phyloP scores from a whole-genome alignment of 768 basidiomycete species.

The Neoboletus subvelutipes region DNA sequence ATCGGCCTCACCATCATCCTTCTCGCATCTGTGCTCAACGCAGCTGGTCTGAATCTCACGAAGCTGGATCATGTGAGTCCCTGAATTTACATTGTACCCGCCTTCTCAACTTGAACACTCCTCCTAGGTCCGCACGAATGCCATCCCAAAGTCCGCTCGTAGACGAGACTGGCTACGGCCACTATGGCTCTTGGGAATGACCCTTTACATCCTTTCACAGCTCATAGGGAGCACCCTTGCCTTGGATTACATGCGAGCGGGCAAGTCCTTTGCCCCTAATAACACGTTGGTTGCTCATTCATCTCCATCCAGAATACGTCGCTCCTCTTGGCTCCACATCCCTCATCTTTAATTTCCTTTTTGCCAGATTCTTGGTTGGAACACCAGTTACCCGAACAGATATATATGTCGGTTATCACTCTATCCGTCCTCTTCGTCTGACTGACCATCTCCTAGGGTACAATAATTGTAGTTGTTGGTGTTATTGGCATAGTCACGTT shows the following conservation, averaged over 20 bases:
- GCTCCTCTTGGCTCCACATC: slow-evolving; percentile 93
- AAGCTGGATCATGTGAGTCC: slow-evolving; percentile 84
- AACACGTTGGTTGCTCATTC: slow-evolving; percentile 5
- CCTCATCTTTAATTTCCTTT: slow-evolving; percentile 94
- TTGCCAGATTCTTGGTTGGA: slow-evolving; percentile 85
- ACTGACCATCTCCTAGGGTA: slow-evolving; percentile 52
- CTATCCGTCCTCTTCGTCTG: neutral
- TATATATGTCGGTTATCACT: slow-evolving; percentile 59
- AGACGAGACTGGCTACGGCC: slow-evolving; percentile 79
- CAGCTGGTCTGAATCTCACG: slow-evolving; percentile 91
- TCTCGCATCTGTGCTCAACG: slow-evolving; percentile 81
- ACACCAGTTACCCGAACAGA: slow-evolving; percentile 83
- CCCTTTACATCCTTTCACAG: slow-evolving; percentile 90
- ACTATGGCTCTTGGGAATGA: slow-evolving; percentile 88
- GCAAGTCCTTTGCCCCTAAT: slow-evolving; percentile 34
- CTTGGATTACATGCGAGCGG: slow-evolving; percentile 85
- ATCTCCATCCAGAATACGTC: slow-evolving; percentile 71
- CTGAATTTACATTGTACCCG: neutral
- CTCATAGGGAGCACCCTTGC: slow-evolving; percentile 86
- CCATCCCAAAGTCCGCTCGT: slow-evolving; percentile 73
- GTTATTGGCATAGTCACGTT: slow-evolving; percentile 89
- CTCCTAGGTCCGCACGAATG: slow-evolving; percentile 65
- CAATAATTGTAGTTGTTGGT: slow-evolving; percentile 76
- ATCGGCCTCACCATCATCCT: slow-evolving; percentile 86
- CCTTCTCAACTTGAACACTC: neutral